These are phyloP conservation scores for Naganishia sp. DNA, from an alignment of 1,284 basidiomycete species.

Conservation along the genomic window DNA sequence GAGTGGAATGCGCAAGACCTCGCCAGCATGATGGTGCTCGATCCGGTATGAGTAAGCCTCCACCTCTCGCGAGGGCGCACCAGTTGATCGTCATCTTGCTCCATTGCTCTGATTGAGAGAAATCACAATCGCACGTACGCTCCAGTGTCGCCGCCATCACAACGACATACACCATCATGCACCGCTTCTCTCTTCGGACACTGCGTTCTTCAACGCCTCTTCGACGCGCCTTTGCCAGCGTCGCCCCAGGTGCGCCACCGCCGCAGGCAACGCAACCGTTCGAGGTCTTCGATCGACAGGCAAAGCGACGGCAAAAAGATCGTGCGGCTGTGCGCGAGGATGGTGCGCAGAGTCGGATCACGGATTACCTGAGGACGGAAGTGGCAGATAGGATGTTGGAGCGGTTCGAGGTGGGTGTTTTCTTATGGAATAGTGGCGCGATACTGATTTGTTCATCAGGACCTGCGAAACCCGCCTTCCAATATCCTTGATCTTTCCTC, in stretches of 20 bases:
- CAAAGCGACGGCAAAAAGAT: conserved; percentile 32
- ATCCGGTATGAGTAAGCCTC: conserved; percentile 18
- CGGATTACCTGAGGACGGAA: conserved; percentile 91
- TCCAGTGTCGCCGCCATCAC: neutral
- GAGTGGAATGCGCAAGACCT: no score
- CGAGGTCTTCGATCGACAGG: conserved; percentile 32
- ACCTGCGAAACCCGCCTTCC: conserved; percentile 82
- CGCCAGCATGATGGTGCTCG: no score
- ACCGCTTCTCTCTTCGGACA: neutral
- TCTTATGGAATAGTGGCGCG: neutral
- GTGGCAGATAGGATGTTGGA: conserved; percentile 89
- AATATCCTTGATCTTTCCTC: conserved; percentile 85
- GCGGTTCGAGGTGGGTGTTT: conserved; percentile 68
- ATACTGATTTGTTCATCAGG: conserved; percentile 57
- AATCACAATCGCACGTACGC: neutral
- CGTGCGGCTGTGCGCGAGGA: conserved; percentile 42
- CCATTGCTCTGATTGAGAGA: neutral
- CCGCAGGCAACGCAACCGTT: conserved; percentile 26
- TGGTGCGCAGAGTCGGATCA: conserved; percentile 55
- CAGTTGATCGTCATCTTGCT: conserved; percentile 7
- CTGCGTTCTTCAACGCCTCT: neutral
- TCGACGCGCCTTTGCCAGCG: conserved; percentile 2
- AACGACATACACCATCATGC: neutral
- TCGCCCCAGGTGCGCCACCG: conserved; percentile 16
- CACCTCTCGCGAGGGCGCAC: conserved; percentile 3